Evolutionary conservation across 176 grass and related monocot species (phyloP).

Genomic region (Eremochloa ophiuroides): DNA sequence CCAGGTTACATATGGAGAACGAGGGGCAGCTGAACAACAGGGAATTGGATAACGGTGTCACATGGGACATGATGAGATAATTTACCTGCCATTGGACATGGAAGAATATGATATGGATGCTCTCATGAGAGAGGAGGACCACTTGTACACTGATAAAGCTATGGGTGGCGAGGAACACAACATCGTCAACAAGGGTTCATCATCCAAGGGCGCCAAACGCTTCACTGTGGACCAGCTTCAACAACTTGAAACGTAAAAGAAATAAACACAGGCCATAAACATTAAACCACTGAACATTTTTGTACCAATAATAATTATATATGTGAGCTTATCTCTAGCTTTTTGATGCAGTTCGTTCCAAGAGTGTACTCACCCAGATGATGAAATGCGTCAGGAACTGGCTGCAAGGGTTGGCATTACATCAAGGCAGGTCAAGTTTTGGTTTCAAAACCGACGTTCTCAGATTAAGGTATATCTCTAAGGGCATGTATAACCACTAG

Average conservation of each 20-base stretch:
- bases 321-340: neutral
- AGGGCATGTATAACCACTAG: too few species aligned
- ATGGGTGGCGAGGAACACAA: neutral
- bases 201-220: neutral
- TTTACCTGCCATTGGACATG: neutral
- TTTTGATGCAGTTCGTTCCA: neutral
- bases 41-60: neutral
- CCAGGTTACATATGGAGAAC: neutral
- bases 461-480: neutral
- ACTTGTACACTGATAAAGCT: neutral
- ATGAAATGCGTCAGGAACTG: neutral
- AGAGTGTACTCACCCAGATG: neutral
- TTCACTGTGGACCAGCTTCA: neutral
- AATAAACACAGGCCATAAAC: neutral
- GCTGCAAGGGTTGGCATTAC: neutral
- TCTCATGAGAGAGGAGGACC: neutral
- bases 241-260: constrained; percentile 5
- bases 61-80: neutral
- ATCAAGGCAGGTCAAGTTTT: neutral
- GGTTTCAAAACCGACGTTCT: constrained; percentile 40
- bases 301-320: neutral
- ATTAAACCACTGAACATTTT: neutral
- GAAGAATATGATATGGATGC: neutral
- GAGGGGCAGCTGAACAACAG: neutral
- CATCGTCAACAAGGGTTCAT: too few species aligned